Evolutionary conservation across 192 early-diverging fungal genomes (phyloP).

Genomic region (Obelidium mucronatum): DNA sequence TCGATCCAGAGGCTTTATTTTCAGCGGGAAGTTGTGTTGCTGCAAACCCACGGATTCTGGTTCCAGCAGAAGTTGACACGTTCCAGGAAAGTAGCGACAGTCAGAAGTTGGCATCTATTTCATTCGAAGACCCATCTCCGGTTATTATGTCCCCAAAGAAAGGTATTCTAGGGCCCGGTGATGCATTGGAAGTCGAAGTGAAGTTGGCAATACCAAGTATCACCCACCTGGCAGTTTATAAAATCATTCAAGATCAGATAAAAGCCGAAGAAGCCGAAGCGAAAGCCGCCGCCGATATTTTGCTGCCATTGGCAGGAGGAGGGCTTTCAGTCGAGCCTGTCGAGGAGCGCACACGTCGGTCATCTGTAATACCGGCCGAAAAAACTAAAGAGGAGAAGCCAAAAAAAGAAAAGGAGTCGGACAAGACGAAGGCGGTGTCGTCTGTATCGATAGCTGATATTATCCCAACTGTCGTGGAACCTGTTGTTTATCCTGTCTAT

Average conservation of each 20-base stretch:
- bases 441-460: background rate
- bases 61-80: slow-evolving; percentile 2
- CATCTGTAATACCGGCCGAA: background rate
- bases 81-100: background rate
- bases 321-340: background rate
- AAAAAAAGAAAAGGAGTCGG: slow-evolving; percentile 1
- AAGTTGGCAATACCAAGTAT: slow-evolving; percentile 8
- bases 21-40: background rate
- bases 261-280: background rate
- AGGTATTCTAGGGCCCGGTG: slow-evolving; percentile 32
- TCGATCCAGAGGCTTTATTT: background rate
- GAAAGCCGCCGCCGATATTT: background rate
- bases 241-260: background rate
- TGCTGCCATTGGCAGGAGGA: background rate
- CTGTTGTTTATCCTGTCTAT: slow-evolving; percentile 13
- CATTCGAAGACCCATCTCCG: slow-evolving; percentile 11
- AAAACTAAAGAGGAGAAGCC: slow-evolving; percentile 8
- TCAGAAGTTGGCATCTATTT: background rate
- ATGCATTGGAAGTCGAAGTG: slow-evolving; percentile 5
- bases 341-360: background rate
- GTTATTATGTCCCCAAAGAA: slow-evolving; percentile 21
- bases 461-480: background rate
- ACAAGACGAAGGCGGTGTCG: background rate
- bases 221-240: slow-evolving; percentile 12
- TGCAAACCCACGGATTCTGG: slow-evolving; percentile 23